Conservation (phyloP, 768 basidiomycete genomes). For the Lentinula sp. region DNA sequence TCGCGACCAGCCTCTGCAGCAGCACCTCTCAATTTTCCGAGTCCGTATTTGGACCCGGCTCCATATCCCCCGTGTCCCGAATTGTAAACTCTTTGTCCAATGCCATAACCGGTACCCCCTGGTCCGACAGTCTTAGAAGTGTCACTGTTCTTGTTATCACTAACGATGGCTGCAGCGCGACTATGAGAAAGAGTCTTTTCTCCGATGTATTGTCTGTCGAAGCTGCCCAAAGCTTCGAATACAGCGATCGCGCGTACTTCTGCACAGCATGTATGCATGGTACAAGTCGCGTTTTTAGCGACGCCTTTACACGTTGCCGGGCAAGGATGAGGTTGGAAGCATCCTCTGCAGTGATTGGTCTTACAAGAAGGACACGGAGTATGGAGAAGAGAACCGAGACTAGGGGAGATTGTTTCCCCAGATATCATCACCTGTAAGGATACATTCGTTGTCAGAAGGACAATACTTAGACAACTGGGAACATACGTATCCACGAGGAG, state of each 20-base stretch:
- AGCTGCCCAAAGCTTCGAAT: constrained; percentile 41
- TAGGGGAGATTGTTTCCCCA: constrained; percentile 20
- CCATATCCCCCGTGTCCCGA: background rate
- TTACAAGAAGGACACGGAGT: constrained; percentile 35
- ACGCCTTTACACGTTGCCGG: constrained; percentile 34
- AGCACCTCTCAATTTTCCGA: background rate
- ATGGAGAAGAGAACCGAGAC: constrained; percentile 32
- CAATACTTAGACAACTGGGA: background rate
- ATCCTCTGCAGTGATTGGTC: constrained; percentile 43
- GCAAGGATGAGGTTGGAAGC: constrained; percentile 34
- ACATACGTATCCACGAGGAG: constrained; percentile 39
- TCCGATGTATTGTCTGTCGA: constrained; percentile 39
- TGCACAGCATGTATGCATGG: constrained; percentile 36
- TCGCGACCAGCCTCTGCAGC: background rate
- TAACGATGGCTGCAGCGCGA: constrained; percentile 24
- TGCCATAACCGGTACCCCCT: constrained; percentile 46
- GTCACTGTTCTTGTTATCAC: constrained; percentile 18
- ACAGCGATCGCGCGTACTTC: constrained; percentile 43
- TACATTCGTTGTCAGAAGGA: background rate
- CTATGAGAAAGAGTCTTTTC: constrained; percentile 33
- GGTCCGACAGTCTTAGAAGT: constrained; percentile 33
- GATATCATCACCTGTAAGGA: constrained; percentile 21
- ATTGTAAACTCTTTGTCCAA: background rate
- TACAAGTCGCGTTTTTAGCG: constrained; percentile 24
- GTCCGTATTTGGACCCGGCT: background rate